Percentiles rank a stretch among this genome's conserved stretches.
Evolutionary conservation across 805 yeast species (phyloP).

Genomic region (Zygotorulaspora chibaensis): DNA sequence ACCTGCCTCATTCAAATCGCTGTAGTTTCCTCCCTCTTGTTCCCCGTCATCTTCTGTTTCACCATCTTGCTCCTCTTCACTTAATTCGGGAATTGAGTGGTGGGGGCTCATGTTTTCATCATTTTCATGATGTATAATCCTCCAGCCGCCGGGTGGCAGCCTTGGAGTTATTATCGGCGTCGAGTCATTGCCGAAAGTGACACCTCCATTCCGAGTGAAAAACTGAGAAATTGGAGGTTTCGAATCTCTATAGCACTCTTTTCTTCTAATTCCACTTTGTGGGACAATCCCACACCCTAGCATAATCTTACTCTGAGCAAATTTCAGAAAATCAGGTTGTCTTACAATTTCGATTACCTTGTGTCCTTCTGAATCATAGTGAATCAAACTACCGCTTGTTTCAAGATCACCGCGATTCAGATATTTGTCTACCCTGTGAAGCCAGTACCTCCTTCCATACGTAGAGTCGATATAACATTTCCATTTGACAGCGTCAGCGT

Average conservation of each 20-base stretch:
- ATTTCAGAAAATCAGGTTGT: constrained; percentile 39
- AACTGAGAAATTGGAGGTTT: constrained; percentile 35
- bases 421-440: constrained; percentile 46
- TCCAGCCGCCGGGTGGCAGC: constrained; percentile 36
- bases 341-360: constrained; percentile 43
- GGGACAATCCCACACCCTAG: constrained; percentile 36
- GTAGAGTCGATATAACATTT: constrained; percentile 36
- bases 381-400: constrained; percentile 39
- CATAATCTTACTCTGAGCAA: constrained; percentile 40
- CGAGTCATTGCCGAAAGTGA: constrained; percentile 22
- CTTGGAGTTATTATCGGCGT: constrained; percentile 27
- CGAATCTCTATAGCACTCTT: constrained; percentile 29
- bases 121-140: constrained; percentile 27
- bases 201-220: constrained; percentile 31
- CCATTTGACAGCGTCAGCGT: constrained; percentile 28
- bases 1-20: not conserved
- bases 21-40: not conserved
- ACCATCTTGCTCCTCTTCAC: constrained; percentile 6
- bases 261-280: constrained; percentile 27
- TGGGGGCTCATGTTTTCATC: constrained; percentile 5
- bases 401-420: constrained; percentile 35
- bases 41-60: constrained; percentile 5
- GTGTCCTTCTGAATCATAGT: constrained; percentile 63
- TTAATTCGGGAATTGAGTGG: constrained; percentile 3
- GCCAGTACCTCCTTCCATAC: constrained; percentile 76